Evolutionary conservation across 371 early-diverging fungal genomes (phyloP).

Genomic region (Actinomucor elegans): DNA sequence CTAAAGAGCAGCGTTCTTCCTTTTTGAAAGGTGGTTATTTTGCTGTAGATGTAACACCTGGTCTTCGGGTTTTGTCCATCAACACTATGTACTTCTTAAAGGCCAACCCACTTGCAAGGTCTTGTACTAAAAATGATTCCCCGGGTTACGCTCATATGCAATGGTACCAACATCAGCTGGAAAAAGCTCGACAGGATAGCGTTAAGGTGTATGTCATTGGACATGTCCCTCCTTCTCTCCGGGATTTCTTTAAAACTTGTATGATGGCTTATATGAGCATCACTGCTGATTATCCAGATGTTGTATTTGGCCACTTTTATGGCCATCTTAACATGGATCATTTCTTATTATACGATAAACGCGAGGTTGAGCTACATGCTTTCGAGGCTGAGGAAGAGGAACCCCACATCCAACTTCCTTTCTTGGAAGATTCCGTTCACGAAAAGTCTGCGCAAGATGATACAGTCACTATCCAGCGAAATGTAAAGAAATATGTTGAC

Average conservation of each 20-base stretch:
- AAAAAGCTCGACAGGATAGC: slow-evolving; percentile 31
- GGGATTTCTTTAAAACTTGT: slow-evolving; percentile 64
- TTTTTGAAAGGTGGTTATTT: slow-evolving; percentile 76
- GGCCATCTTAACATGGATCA: slow-evolving; percentile 83
- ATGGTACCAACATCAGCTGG: slow-evolving; percentile 66
- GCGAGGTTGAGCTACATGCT: slow-evolving; percentile 8
- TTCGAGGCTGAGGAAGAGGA: slow-evolving; percentile 57
- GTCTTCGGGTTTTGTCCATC: slow-evolving; percentile 55
- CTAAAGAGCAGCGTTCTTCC: slow-evolving; percentile 47
- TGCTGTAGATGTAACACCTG: slow-evolving; percentile 52
- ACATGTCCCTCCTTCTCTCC: slow-evolving; percentile 69
- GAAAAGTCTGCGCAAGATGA: slow-evolving; percentile 24
- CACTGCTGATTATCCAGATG: slow-evolving; percentile 54
- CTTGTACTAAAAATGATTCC: slow-evolving; percentile 48
- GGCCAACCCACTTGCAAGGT: slow-evolving; percentile 65
- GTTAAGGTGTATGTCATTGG: slow-evolving; percentile 61
- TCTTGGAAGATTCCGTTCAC: slow-evolving; percentile 8
- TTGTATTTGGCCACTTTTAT: slow-evolving; percentile 69
- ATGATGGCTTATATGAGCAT: slow-evolving; percentile 57
- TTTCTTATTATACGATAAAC: slow-evolving; percentile 54
- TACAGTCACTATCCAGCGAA: slow-evolving; percentile 54
- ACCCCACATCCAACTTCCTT: slow-evolving; percentile 11
- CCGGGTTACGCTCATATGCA: slow-evolving; percentile 66
- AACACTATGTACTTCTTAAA: slow-evolving; percentile 75
- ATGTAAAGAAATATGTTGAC: slow-evolving; percentile 26